phyloP scores from a whole-genome alignment of 75 land plant species.

The Cupressus sempervirens region DNA sequence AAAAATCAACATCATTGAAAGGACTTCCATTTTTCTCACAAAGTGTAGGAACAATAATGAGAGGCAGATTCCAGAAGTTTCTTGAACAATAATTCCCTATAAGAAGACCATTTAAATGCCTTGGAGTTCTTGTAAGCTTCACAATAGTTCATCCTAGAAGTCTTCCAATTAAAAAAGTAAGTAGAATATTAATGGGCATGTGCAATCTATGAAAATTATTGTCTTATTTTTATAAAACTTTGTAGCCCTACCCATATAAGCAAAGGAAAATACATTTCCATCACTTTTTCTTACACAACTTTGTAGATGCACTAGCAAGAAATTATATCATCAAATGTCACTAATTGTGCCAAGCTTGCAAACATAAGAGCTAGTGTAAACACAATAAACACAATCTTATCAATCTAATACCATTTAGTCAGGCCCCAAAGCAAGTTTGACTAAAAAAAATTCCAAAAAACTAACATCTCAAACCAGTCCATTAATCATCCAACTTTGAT shows the following conservation, averaged over 20 bases:
- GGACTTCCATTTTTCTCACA: slow-evolving; percentile 58
- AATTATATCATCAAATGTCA: too few relatives aligned
- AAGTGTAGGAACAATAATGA: slow-evolving; percentile 66
- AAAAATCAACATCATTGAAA: slow-evolving; percentile 56
- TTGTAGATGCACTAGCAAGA: too few relatives aligned
- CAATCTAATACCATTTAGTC: too few relatives aligned
- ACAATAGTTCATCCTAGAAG: slow-evolving; percentile 50
- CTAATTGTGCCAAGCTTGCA: too few relatives aligned
- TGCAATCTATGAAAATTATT: slow-evolving; percentile 30
- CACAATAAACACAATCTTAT: too few relatives aligned
- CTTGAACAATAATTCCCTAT: slow-evolving; percentile 76
- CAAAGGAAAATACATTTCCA: not conserved
- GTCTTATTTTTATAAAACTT: too few relatives aligned
- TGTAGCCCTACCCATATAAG: too few relatives aligned
- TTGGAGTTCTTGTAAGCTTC: slow-evolving; percentile 47
- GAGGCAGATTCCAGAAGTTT: slow-evolving; percentile 64
- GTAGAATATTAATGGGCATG: slow-evolving; percentile 68
- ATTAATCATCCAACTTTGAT: too few relatives aligned
- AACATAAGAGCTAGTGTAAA: too few relatives aligned
- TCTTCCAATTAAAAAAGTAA: slow-evolving; percentile 59
- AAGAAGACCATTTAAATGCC: slow-evolving; percentile 46
- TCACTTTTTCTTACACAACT: not conserved
- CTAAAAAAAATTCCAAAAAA: too few relatives aligned
- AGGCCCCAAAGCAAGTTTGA: too few relatives aligned
- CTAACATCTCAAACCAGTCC: too few relatives aligned